Base-by-base conservation (phyloP, 805 yeast species). In the Yarrowia porcina region DNA sequence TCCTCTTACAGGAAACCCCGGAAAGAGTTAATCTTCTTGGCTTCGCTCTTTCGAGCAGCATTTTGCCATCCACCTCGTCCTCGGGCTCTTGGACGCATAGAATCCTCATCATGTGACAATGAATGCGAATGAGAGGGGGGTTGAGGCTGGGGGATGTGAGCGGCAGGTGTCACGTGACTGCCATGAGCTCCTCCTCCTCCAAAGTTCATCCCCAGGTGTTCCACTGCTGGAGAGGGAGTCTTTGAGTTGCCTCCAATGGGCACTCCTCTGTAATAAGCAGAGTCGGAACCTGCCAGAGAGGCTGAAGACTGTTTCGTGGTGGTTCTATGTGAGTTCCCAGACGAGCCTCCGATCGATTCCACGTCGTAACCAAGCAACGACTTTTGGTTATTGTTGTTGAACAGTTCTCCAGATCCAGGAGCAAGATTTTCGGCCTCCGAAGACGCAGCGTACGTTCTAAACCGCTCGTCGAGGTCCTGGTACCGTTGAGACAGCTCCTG, bases 401-500 rank as follows among this genome's bases (percentile, higher is more conserved):
- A 52, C 18, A 52, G 33, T 25, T 52, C 59, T 3, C 59, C 59
- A 2, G 44, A 23, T 11, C 59, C 59, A 1, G 59, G 59, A n/a
- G 59, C n/a, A 23, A 52, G 23, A 20, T 52, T 20, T 36, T 52
- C 28, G 9, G 56, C 64, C 36, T 44, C 65, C 8, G 38, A 39
- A 8, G 35, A 20, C 4, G 63, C 45, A 10, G 62, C 50, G 10
- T 38, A 63, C n/a, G 63, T 63, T 13, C 71, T 61, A 38, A 71
- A 66, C 33, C 69, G 70, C 27, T 65, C 66, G 61, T 71, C 70
- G 17, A 72, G 65, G 4, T 65, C 67, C n/a, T 63, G 63, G 63
- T 69, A 69, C 13, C 70, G 69, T 9, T 64, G 63, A 2, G 67
- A 45, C 13, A 73, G 66, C 21, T 68, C 73, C n/a, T 71, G 71